Evolutionary conservation across 495 filamentous ascomycete species (phyloP), one percentile per base, ranked within the genome.

Genomic region (Astrothelium macrocarpum): DNA sequence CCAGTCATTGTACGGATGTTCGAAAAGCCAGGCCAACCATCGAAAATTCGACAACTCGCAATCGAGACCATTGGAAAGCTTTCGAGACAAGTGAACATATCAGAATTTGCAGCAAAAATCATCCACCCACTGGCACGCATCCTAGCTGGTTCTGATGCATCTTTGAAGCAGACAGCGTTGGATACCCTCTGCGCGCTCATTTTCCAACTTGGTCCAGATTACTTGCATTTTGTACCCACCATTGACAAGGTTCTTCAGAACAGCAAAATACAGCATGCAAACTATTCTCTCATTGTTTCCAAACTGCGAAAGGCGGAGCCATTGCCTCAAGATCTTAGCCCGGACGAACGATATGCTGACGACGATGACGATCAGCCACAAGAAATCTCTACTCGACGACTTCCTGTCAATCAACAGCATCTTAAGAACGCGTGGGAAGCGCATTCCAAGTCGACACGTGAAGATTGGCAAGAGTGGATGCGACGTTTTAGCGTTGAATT

Each of bases 391-490:
- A 89, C 87, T 60, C 97, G 96, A 80, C 96, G 97, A 76, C 81
- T 96, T 59, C 90, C 91, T 39, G 89, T 96, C 62, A 99, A 97
- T 68, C 91, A 96, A 61, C 90, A 97, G 69, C 94, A 99, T 78
- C 81, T 99, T 11, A 96, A 96, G 73, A 90, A 90, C 65, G 94
- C 95, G 1, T 99, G 95, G 94, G 95, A 97, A 68, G 91, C 95
- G 2, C 90, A 85, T 39, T 89, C 94, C 62, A 94, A 95, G 72
- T 96, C 94, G 20, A 99, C 94, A 1, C 85, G 89, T 59, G 94
- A 99, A 72, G 94, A 99, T 74, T 99, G 94, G 94, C 89, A 95
- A 66, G 94, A 99, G 74, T 99, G 94, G 94, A 96, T 97, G 73
- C 83, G 95, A 59, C 83, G 95, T 26, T 95, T 97, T 73, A 96